A percentile compares a stretch with the other conserved stretches of the same genome.
Conservation (phyloP, 768 basidiomycete genomes). For the Psilocybe subaeruginosa region DNA sequence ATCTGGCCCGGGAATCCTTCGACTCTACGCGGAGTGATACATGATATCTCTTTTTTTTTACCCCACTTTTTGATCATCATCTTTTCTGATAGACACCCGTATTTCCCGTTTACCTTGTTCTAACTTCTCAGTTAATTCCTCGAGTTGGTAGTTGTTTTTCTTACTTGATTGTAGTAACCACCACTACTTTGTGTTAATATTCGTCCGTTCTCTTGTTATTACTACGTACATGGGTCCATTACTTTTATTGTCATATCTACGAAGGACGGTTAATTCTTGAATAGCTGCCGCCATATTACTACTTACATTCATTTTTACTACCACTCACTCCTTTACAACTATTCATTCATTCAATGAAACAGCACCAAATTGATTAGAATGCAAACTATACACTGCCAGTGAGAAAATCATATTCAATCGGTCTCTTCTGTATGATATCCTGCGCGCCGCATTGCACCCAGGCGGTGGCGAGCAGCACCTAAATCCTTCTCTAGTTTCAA, state of each 20-base stretch:
- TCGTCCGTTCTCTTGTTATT: slow-evolving; percentile 15
- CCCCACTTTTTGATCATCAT: neutral
- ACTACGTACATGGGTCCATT: slow-evolving; percentile 6
- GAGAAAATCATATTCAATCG: slow-evolving; percentile 41
- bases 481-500: slow-evolving; percentile 95
- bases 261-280: slow-evolving; percentile 11
- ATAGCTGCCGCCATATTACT: slow-evolving; percentile 14
- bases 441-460: slow-evolving; percentile 86
- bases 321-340: slow-evolving; percentile 12
- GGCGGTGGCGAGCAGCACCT: slow-evolving; percentile 78
- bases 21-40: slow-evolving; percentile 43
- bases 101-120: slow-evolving; percentile 12
- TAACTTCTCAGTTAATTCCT: slow-evolving; percentile 14
- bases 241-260: slow-evolving; percentile 25
- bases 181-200: slow-evolving; percentile 19
- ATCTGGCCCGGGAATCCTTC: slow-evolving; percentile 55
- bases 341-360: slow-evolving; percentile 4
- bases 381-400: slow-evolving; percentile 15
- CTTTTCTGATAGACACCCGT: neutral
- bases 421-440: slow-evolving; percentile 90
- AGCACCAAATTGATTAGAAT: slow-evolving; percentile 16
- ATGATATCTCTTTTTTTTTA: slow-evolving; percentile 2
- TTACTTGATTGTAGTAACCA: neutral
- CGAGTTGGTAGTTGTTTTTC: slow-evolving; percentile 10
- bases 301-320: slow-evolving; percentile 11